These are phyloP conservation scores for Gomphus bonarii DNA, from an alignment of 1,284 basidiomycete species.

Conservation along the genomic window DNA sequence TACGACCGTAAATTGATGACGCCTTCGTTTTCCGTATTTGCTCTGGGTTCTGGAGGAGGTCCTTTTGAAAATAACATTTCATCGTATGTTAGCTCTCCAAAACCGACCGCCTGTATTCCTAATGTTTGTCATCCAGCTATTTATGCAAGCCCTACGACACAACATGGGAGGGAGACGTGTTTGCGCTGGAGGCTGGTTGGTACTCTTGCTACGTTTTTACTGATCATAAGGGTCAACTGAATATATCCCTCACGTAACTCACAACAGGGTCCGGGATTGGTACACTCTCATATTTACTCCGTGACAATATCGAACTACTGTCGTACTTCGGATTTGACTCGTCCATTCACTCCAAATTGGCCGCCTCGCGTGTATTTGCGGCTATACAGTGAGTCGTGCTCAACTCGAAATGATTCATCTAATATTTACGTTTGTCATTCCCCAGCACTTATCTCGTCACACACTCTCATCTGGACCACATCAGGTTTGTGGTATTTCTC, in stretches of 20 bases:
- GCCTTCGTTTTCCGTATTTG: conserved; percentile 56
- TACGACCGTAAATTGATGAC: conserved; percentile 14
- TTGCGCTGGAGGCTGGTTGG: conserved; percentile 60
- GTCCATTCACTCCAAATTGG: conserved; percentile 16
- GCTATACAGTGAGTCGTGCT: conserved; percentile 36
- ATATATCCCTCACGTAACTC: neutral
- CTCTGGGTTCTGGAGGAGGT: conserved; percentile 69
- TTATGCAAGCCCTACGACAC: conserved; percentile 49
- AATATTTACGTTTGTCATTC: neutral
- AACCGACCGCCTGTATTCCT: neutral
- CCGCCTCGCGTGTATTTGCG: conserved; percentile 48
- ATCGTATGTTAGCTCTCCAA: conserved; percentile 35
- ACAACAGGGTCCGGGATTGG: conserved; percentile 59
- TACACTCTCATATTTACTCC: conserved; percentile 45
- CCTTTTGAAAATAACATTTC: conserved; percentile 68
- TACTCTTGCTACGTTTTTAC: neutral
- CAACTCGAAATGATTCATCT: neutral
- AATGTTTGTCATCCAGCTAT: conserved; percentile 37
- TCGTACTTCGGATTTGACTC: conserved; percentile 18
- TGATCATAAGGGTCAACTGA: neutral
- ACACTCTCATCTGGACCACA: conserved; percentile 78
- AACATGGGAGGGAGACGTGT: conserved; percentile 56
- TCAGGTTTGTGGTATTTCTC: conserved; percentile 25
- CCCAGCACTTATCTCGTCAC: conserved; percentile 62
- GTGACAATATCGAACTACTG: conserved; percentile 43